Base-by-base conservation (phyloP, 306 rosid species). In the Hippophae gyantsensis region DNA sequence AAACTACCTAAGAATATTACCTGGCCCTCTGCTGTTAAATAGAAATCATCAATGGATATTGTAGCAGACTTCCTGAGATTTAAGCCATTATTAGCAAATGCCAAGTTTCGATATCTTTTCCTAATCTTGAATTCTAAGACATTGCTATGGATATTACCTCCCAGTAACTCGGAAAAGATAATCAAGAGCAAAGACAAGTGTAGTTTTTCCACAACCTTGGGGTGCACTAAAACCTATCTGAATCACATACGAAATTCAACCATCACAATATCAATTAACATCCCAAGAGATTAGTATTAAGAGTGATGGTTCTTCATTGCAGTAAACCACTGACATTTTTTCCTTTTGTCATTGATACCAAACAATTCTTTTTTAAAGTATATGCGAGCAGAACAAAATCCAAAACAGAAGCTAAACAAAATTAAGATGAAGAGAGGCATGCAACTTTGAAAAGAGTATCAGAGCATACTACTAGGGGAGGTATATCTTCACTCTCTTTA, bases 161-260 rank as follows among this genome's bases (percentile, higher is more conserved):
- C 81, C 87, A 43, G 65, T 76, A 23, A 48, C 12, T 58, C 67
- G 56, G 61, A 92, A 88, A 68, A 92, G 99, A 81, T 69, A 88
- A 62, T 83, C 86, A 69, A 92, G 95, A 75, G 96, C 93, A 82
- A 79, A 80, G 66, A 92, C 96, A 45, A 92, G 95, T 26, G 96
- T 88, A 47, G 99, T 92, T 82, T 92, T 92, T 64, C 99, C 99
- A 75, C 96, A 92, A 65, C 96, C 96, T 86, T 92, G 99, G 9
- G 95, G 96, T 13, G 98, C 96, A 73, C 96, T 92, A 68, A 92
- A 92, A 65, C 98, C 98, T 69, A 92, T 85, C 96, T 92, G 78
- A 75, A 59, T 44, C 43, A 54, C 41, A 64, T 54, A 72, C 53
- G 51, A 66, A 58, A 65, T 49, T 23, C 67, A 18, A 67, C 58